These are phyloP conservation scores for Penicillium sp. DNA, from an alignment of 2,329 filamentous ascomycete species.

Conservation along the genomic window DNA sequence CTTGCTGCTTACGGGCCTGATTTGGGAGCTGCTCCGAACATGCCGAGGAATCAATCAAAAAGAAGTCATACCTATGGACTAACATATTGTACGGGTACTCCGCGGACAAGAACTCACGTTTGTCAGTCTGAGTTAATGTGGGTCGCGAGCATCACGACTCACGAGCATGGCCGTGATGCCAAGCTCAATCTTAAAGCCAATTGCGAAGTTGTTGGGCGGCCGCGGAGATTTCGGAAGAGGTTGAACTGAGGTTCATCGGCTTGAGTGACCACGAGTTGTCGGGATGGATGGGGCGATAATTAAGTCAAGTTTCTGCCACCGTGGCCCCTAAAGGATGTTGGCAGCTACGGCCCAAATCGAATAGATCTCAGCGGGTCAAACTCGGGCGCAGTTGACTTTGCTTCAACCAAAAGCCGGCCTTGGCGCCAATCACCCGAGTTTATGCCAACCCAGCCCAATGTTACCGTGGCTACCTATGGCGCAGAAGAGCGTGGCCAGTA, in stretches of 20 bases:
- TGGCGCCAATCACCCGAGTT: conserved; percentile 8
- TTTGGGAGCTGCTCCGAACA: neutral
- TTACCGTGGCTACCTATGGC: conserved; percentile 19
- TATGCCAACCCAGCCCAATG: conserved; percentile 20
- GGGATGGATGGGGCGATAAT: neutral
- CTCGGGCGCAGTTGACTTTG: neutral
- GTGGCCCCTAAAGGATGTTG: no score
- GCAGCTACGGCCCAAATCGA: no score
- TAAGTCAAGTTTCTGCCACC: neutral
- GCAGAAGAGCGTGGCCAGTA: conserved; percentile 16
- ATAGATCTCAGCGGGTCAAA: neutral
- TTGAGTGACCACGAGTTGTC: neutral
- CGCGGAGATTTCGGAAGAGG: neutral
- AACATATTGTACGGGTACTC: no score
- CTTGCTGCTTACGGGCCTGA: neutral
- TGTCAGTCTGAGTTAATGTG: neutral
- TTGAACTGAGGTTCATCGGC: neutral
- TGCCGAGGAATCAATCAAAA: neutral
- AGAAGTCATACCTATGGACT: neutral
- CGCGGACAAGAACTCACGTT: no score
- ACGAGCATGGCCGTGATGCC: neutral
- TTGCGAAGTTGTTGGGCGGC: neutral
- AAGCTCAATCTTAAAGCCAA: neutral
- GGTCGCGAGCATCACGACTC: neutral
- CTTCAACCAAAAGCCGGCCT: neutral